Percentiles rank a stretch among this genome's conserved stretches.
Evolutionary conservation across 2,329 filamentous ascomycete genomes (phyloP).

Genomic region (Scortechinia acanthostroma): DNA sequence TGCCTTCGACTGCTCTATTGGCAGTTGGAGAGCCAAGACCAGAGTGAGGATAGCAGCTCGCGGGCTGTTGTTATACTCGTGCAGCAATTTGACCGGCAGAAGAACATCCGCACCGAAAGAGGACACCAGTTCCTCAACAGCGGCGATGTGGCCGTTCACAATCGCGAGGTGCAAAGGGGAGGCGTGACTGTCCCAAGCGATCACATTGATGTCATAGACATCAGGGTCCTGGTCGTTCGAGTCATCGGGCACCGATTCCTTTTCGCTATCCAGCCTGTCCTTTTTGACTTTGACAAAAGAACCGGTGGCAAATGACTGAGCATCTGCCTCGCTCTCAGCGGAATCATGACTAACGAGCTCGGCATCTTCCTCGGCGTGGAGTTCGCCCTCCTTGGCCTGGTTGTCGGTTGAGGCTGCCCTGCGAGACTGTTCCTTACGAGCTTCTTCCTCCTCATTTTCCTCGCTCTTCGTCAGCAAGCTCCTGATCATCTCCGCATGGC

Average conservation of each 20-base stretch:
- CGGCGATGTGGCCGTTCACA: conserved; percentile 60
- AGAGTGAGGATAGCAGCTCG: conserved; percentile 62
- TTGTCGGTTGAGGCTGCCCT: conserved; percentile 20
- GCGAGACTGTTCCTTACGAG: conserved; percentile 41
- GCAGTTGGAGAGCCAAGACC: conserved; percentile 44
- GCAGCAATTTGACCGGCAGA: conserved; percentile 63
- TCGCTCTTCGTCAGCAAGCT: conserved; percentile 69
- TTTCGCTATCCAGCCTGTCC: conserved; percentile 5
- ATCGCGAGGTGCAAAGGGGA: conserved; percentile 77
- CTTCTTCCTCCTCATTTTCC: conserved; percentile 64
- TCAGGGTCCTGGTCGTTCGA: conserved; percentile 63
- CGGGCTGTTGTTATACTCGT: conserved; percentile 32
- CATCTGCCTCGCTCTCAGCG: conserved; percentile 41
- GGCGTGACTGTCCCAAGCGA: conserved; percentile 73
- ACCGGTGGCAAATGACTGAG: conserved; percentile 50
- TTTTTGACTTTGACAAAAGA: conserved; percentile 67
- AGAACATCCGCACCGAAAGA: conserved; percentile 72
- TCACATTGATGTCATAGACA: conserved; percentile 69
- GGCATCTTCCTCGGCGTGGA: conserved; percentile 25
- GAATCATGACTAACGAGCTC: conserved; percentile 33
- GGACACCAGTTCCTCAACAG: conserved; percentile 63
- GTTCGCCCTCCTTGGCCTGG: conserved; percentile 7
- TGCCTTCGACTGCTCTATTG: conserved; percentile 50
- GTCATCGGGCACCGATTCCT: conserved; percentile 13
- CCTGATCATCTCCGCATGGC: conserved; percentile 61